Conservation (phyloP, 2,329 filamentous ascomycete genomes). For the Paracorniculantispora psalliotae region DNA sequence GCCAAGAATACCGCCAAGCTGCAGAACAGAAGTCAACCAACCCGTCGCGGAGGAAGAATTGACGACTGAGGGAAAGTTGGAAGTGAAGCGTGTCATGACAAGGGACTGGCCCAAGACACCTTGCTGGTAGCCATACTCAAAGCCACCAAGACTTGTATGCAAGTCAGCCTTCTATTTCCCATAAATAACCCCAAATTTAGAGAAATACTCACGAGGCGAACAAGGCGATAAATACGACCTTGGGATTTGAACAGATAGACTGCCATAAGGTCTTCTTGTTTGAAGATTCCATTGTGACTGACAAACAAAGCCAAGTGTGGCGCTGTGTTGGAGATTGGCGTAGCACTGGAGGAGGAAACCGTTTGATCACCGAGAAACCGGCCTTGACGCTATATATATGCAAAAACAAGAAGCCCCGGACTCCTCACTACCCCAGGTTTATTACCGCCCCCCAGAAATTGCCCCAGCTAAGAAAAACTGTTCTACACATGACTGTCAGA, state of each 20-base stretch:
- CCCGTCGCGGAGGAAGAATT: constrained; percentile 42
- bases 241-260: constrained; percentile 30
- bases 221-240: constrained; percentile 34
- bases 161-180: neutral
- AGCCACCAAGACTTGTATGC: constrained; percentile 39
- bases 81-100: constrained; percentile 46
- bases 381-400: constrained; percentile 14
- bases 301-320: neutral
- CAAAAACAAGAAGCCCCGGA: neutral
- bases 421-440: constrained; percentile 13
- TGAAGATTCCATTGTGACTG: constrained; percentile 15
- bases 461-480: constrained; percentile 1
- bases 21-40: constrained; percentile 47
- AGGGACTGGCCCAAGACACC: constrained; percentile 50
- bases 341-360: neutral
- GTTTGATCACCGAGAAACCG: neutral
- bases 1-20: constrained; percentile 45
- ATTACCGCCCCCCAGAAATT: constrained; percentile 1
- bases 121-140: constrained; percentile 51
- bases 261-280: constrained; percentile 22
- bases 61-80: constrained; percentile 44
- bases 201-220: constrained; percentile 32
- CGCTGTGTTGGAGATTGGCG: neutral
- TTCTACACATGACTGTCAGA: constrained; percentile 8
- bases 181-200: neutral